phyloP scores from a whole-genome alignment of 176 grass and related monocot species.

The Puccinellia tenuiflora region DNA sequence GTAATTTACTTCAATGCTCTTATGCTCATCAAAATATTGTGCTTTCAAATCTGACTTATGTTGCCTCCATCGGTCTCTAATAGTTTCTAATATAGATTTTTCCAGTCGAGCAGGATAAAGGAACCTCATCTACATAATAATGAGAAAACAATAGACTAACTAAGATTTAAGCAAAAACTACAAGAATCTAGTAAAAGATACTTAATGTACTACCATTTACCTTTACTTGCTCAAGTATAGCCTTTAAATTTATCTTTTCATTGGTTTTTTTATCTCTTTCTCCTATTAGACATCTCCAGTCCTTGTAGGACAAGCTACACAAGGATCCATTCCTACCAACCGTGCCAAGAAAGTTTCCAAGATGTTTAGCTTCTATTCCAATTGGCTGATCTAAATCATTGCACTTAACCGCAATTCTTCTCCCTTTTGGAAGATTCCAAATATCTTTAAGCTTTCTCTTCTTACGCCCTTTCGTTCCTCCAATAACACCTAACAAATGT shows the following conservation, averaged over 20 bases:
- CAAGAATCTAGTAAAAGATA: background rate
- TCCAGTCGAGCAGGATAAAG: slow-evolving; percentile 5
- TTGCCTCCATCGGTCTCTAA: slow-evolving; percentile 1
- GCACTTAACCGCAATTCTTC: background rate
- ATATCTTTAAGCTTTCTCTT: background rate
- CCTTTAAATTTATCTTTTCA: background rate
- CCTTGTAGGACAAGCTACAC: slow-evolving; percentile 2
- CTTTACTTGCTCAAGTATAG: too few relatives aligned
- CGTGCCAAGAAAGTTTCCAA: background rate
- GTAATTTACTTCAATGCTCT: background rate
- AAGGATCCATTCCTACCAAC: slow-evolving; percentile 5
- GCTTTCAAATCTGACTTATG: background rate
- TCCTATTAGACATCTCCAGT: background rate
- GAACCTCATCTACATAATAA: background rate
- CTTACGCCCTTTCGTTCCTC: background rate
- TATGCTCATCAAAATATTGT: background rate
- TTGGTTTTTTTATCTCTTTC: background rate
- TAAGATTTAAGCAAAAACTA: background rate
- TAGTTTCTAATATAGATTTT: background rate
- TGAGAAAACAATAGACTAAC: background rate
- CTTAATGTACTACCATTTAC: background rate
- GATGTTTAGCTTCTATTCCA: background rate
- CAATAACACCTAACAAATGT: background rate
- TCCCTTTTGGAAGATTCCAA: background rate
- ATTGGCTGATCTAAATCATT: slow-evolving; percentile 9